A percentile compares a stretch with the other conserved stretches of the same genome.
phyloP scores from a whole-genome alignment of 1,284 basidiomycete species.

The Marasmius oreades region DNA sequence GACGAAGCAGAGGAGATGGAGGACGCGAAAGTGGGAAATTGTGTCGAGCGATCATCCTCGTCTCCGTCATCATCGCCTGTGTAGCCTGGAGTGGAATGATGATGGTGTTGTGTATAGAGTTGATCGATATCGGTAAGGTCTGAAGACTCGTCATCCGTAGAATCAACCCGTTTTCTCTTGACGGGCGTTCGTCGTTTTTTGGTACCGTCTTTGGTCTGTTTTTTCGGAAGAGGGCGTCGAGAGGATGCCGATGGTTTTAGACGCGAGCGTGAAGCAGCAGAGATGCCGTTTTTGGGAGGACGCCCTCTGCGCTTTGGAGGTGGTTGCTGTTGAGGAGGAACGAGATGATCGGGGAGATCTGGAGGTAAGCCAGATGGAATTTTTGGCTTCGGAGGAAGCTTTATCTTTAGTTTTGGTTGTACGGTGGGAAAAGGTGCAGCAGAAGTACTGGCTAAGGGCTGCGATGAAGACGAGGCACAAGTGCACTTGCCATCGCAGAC shows the following conservation, averaged over 20 bases:
- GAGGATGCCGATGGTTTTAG: slow-evolving; percentile 26
- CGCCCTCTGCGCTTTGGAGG: slow-evolving; percentile 49
- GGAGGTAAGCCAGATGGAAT: slow-evolving; percentile 19
- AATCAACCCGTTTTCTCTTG: slow-evolving; percentile 30
- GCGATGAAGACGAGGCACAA: slow-evolving; percentile 32
- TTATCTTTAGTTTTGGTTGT: slow-evolving; percentile 58
- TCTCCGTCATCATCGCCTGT: slow-evolving; percentile 31
- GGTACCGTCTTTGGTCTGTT: slow-evolving; percentile 36
- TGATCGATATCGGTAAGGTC: slow-evolving; percentile 30
- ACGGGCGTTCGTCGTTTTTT: slow-evolving; percentile 33
- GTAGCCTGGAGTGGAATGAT: slow-evolving; percentile 16
- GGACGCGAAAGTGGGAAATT: slow-evolving; percentile 68
- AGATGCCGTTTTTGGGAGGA: slow-evolving; percentile 42
- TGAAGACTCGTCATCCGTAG: slow-evolving; percentile 29
- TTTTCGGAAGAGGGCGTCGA: slow-evolving; percentile 26
- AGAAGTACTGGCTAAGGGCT: slow-evolving; percentile 19
- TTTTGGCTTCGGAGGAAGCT: slow-evolving; percentile 49
- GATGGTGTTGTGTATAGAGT: background rate
- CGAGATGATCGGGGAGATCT: slow-evolving; percentile 18
- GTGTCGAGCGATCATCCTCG: slow-evolving; percentile 34
- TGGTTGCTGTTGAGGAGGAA: slow-evolving; percentile 19
- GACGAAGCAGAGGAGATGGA: slow-evolving; percentile 37
- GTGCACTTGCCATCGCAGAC: slow-evolving; percentile 85
- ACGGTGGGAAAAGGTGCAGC: slow-evolving; percentile 18
- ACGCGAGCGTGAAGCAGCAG: slow-evolving; percentile 17